Conservation (phyloP, 2,329 filamentous ascomycete species). For the Ascochyta rabiei region DNA sequence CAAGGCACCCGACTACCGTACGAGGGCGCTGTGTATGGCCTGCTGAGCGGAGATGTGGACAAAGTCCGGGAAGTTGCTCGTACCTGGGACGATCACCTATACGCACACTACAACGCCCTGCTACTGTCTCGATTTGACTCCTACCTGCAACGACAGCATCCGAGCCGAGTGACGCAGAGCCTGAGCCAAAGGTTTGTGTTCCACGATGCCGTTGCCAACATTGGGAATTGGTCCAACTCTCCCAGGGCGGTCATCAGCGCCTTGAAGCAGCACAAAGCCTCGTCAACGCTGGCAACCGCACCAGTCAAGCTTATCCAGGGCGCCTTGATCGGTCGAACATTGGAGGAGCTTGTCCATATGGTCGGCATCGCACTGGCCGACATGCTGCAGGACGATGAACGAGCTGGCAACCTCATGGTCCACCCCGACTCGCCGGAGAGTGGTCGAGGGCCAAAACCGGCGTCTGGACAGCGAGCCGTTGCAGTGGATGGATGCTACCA, state of each 20-base stretch:
- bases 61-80: slow-evolving; percentile 78
- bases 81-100: slow-evolving; percentile 85
- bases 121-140: slow-evolving; percentile 79
- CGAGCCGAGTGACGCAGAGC: slow-evolving; percentile 58
- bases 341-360: slow-evolving; percentile 52
- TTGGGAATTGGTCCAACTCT: slow-evolving; percentile 61
- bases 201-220: slow-evolving; percentile 69
- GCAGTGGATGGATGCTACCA: slow-evolving; percentile 36
- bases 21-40: slow-evolving; percentile 87
- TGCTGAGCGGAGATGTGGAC: slow-evolving; percentile 82
- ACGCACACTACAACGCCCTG: slow-evolving; percentile 85
- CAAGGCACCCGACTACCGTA: slow-evolving; percentile 74
- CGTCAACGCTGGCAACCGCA: slow-evolving; percentile 63
- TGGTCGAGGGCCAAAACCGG: slow-evolving; percentile 27
- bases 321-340: slow-evolving; percentile 70
- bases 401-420: slow-evolving; percentile 38
- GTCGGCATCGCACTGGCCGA: slow-evolving; percentile 53
- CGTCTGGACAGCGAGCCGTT: slow-evolving; percentile 24
- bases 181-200: slow-evolving; percentile 65
- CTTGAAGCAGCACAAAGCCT: slow-evolving; percentile 63
- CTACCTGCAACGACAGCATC: slow-evolving; percentile 65
- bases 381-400: slow-evolving; percentile 37
- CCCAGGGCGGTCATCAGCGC: slow-evolving; percentile 63
- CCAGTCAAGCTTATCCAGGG: slow-evolving; percentile 79
- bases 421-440: slow-evolving; percentile 34